Percentiles rank a stretch among this genome's conserved stretches.
Evolutionary conservation across 2,329 filamentous ascomycete genomes (phyloP).

Genomic region (Thielaviopsis punctulata): DNA sequence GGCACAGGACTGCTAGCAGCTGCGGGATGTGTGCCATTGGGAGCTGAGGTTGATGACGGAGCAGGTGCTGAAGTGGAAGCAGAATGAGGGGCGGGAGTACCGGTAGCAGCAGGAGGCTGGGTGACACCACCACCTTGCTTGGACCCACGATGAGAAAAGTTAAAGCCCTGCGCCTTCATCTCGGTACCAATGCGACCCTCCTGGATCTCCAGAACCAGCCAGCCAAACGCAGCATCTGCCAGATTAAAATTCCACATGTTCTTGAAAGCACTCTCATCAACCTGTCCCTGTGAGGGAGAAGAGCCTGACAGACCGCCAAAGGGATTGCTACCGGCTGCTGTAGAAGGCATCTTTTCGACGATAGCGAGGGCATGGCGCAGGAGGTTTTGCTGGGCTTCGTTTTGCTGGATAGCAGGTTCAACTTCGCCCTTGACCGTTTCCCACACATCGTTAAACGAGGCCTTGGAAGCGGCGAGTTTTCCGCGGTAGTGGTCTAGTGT

Average conservation of each 20-base stretch:
- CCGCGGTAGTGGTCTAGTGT: constrained; percentile 96
- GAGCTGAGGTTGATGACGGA: constrained; percentile 13
- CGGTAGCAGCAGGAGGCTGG: constrained; percentile 21
- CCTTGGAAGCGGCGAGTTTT: constrained; percentile 93
- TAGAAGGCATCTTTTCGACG: constrained; percentile 94
- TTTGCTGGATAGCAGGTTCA: constrained; percentile 81
- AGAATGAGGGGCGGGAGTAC: constrained; percentile 18
- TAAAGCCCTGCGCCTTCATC: constrained; percentile 97
- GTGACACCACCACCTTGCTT: constrained; percentile 59
- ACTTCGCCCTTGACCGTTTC: constrained; percentile 95
- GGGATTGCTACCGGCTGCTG: constrained; percentile 87
- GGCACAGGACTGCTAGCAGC: constrained; percentile 18
- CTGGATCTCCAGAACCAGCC: constrained; percentile 86
- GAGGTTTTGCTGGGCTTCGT: constrained; percentile 83
- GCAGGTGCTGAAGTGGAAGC: not conserved
- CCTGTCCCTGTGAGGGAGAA: constrained; percentile 59
- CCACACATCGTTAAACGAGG: constrained; percentile 98
- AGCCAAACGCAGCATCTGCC: constrained; percentile 92
- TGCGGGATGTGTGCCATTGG: constrained; percentile 13
- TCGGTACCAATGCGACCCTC: constrained; percentile 92
- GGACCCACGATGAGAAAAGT: constrained; percentile 86
- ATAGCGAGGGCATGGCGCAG: constrained; percentile 81
- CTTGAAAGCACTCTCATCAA: constrained; percentile 98
- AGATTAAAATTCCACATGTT: constrained; percentile 99
- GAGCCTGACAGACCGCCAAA: constrained; percentile 75